Base-by-base conservation (phyloP, 805 yeast genomes). In the Saturnispora serradocipensis region DNA sequence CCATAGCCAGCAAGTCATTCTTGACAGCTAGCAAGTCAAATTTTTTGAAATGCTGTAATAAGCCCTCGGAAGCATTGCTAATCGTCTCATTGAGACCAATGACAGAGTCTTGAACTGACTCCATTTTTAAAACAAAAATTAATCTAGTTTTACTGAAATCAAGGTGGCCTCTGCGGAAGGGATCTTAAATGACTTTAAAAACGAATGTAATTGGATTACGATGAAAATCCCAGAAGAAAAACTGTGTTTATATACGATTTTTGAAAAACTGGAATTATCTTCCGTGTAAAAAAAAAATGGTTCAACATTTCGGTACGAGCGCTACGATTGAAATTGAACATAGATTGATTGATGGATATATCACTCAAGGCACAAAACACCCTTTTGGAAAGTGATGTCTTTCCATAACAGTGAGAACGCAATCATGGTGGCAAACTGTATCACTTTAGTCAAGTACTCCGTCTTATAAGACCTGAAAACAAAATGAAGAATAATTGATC, bases 381-480 rank as follows among this genome's bases (percentile, higher is more conserved):
- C 36, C 28, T 16, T 43, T 43, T 27, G 25, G 28, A 20, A 22
- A 10, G 24, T 24, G 20, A 34, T 25, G 32, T 43, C 22, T 15
- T 55, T 61, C 71, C 70, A 66, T 5, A 66, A 32, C 13, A 53
- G 46, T 3, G 63, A 56, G 13, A 30, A 30, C 11, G 11, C 34
- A 30, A 30, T 30, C 34, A 30, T 30, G 13, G 34, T 30, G 34
- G 3, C 34, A 30, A 30, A 3, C 4, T 30, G 34, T 30, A 30
- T 30, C 34, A 30, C 5, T 67, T 43, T 5, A 18, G 7, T 25
- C 32, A 16, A 3, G 45, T 15, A 20, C 30, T 16, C 20, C 20
- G 15, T 20, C 22, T 38, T 18, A 18, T 38, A 8, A 7, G 42
- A 38, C 4, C 16, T 32, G 18, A 42, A 20, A 20, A 48, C 22